Percentiles rank a stretch among this genome's conserved stretches.
phyloP scores from a whole-genome alignment of 1,284 basidiomycete genomes.

The Cryptococcus sp. region DNA sequence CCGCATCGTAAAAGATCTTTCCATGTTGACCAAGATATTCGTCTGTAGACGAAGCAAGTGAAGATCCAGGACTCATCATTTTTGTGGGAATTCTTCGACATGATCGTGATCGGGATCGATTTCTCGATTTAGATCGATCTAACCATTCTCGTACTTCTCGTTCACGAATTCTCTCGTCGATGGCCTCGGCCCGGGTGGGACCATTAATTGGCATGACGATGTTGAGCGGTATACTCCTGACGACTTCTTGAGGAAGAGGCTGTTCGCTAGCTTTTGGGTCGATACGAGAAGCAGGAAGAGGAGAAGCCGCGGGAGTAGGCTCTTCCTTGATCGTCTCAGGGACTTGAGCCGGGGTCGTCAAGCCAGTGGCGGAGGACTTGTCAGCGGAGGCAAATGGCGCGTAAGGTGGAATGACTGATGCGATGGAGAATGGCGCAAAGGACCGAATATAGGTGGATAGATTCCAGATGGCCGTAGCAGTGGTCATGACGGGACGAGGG shows the following conservation, averaged over 20 bases:
- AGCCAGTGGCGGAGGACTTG: neutral
- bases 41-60: neutral
- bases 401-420: slow-evolving; percentile 16
- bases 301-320: neutral
- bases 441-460: slow-evolving; percentile 35
- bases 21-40: neutral
- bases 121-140: neutral
- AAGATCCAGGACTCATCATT: neutral
- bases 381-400: slow-evolving; percentile 1
- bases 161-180: slow-evolving; percentile 4
- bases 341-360: neutral
- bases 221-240: slow-evolving; percentile 41
- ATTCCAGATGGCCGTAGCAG: slow-evolving; percentile 36
- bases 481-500: slow-evolving; percentile 26
- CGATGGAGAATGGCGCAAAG: slow-evolving; percentile 33
- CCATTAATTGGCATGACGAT: slow-evolving; percentile 23
- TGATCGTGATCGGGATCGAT: neutral
- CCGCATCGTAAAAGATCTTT: slow-evolving; percentile 3
- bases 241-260: slow-evolving; percentile 23
- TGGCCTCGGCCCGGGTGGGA: slow-evolving; percentile 10
- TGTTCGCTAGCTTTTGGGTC: slow-evolving; percentile 7
- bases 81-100: neutral
- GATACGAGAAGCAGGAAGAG: slow-evolving; percentile 14
- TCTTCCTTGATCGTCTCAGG: neutral
- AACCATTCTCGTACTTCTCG: neutral